Percentiles rank a stretch among this genome's conserved stretches.
These are phyloP conservation scores for Tetracladium marchalianum DNA, from an alignment of 495 filamentous ascomycete species.

Conservation along the genomic window DNA sequence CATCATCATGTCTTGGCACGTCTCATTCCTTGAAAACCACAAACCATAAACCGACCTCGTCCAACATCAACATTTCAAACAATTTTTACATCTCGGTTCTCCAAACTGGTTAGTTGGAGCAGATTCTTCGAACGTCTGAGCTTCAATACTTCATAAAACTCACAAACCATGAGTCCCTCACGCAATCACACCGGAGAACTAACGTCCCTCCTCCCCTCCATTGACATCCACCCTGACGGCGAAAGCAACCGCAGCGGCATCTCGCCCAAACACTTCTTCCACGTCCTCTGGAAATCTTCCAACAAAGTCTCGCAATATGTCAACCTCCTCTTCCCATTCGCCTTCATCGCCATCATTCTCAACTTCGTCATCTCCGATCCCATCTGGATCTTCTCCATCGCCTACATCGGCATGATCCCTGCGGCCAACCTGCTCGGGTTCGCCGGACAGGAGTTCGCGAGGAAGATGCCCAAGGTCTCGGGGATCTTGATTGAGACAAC, in stretches of 20 bases:
- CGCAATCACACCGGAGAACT: too few relatives aligned
- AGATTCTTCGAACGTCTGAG: too few relatives aligned
- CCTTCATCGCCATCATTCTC: constrained; percentile 57
- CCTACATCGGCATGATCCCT: constrained; percentile 78
- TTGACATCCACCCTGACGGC: constrained; percentile 21
- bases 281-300: constrained; percentile 40
- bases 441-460: constrained; percentile 68
- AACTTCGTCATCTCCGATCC: constrained; percentile 51
- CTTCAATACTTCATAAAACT: too few relatives aligned
- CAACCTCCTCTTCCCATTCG: constrained; percentile 63
- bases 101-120: too few relatives aligned
- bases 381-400: constrained; percentile 56
- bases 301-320: constrained; percentile 12
- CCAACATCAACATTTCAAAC: too few relatives aligned
- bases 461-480: constrained; percentile 70
- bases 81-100: too few relatives aligned
- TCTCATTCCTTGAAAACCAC: too few relatives aligned
- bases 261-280: constrained; percentile 48
- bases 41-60: too few relatives aligned
- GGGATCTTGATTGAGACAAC: constrained; percentile 75
- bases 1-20: too few relatives aligned
- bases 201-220: too few relatives aligned
- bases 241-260: constrained; percentile 55
- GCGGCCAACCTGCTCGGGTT: constrained; percentile 83
- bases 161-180: too few relatives aligned